Evolutionary conservation across 163 green algal species (phyloP), one percentile per base, ranked within the genome.

Genomic region (Scenedesmus sp.): DNA sequence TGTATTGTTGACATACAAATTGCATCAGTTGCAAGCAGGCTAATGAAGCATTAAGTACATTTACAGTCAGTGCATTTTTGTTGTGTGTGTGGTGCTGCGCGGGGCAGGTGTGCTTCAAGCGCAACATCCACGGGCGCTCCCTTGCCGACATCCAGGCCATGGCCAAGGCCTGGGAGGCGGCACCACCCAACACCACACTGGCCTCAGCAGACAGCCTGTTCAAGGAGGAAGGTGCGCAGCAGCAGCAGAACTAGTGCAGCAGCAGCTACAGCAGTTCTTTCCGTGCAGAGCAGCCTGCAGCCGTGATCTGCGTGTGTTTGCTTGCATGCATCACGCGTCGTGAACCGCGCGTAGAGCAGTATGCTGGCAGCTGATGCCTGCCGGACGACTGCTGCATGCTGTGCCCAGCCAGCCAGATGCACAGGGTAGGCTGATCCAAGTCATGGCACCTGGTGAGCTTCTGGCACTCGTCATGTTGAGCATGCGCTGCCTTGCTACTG

Each of bases 111-210:
- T 92, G 88, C 34, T 77, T 64, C 20, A 81, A 84, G 62, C 88
- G 70, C 26, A 89, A 88, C 66, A 74, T 84, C 6, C 88, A 92
- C 67, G 9, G 26, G 10, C 88, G 81, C 57, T 77, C 52, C 6
- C 83, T 92, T 62, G 55, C n/a, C 23, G 81, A 89, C 62, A 92
- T 92, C 54, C 46, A 67, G 23, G 88, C 79, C 81, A 84, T 89
- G 88, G 62, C 88, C 0, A 18, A 16, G 46, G 18, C 54, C 4
- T 92, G 64, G 52, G 88, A 92, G 88, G 8, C 46, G 18, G 20
- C 66, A 1, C 88, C 88, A 18, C 13, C 34, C 62, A 92, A 56
- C 52, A 84, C 74, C 66, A 88, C 77, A 54, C 7, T 66, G 12
- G 81, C 81, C 12, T 54, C 9, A 34, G 88, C 88, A 73, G 54